A percentile compares a stretch with the other conserved stretches of the same genome.
Conservation (phyloP, 2,329 filamentous ascomycete genomes). For the Arachnopeziza araneosa region DNA sequence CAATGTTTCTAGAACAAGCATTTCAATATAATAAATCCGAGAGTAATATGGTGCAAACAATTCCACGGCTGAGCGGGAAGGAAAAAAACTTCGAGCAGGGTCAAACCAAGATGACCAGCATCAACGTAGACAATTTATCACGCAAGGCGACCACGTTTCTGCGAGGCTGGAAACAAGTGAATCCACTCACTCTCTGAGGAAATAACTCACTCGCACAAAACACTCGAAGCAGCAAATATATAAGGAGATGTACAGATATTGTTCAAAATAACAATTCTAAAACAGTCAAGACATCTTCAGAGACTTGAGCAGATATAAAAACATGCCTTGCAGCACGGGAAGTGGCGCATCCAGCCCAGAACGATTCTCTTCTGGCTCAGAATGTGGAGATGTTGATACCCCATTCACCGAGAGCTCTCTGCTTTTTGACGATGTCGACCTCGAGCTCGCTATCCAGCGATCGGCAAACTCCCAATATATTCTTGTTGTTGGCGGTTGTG, state of each 20-base stretch:
- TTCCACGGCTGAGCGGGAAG: slow-evolving; percentile 19
- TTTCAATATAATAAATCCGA: slow-evolving; percentile 12
- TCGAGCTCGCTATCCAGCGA: slow-evolving; percentile 13
- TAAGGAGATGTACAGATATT: slow-evolving; percentile 17
- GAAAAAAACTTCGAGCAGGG: slow-evolving; percentile 9
- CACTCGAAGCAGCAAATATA: slow-evolving; percentile 10
- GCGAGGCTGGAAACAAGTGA: slow-evolving; percentile 9
- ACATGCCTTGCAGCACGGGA: slow-evolving; percentile 17
- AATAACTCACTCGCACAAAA: slow-evolving; percentile 4
- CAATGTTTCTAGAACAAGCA: slow-evolving; percentile 12
- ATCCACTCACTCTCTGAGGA: not conserved
- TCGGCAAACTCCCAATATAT: slow-evolving; percentile 1
- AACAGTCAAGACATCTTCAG: slow-evolving; percentile 6
- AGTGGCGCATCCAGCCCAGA: slow-evolving; percentile 20
- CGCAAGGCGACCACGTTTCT: slow-evolving; percentile 18
- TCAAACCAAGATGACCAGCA: slow-evolving; percentile 15
- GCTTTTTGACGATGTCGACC: slow-evolving; percentile 19
- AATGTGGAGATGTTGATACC: slow-evolving; percentile 17
- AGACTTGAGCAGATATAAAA: slow-evolving; percentile 1
- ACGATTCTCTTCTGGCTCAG: slow-evolving; percentile 14
- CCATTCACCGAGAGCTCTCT: slow-evolving; percentile 23
- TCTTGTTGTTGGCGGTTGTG: slow-evolving; percentile 39
- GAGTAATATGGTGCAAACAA: slow-evolving; percentile 15
- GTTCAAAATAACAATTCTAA: slow-evolving; percentile 6
- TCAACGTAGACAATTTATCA: slow-evolving; percentile 16